Evolutionary conservation across 1,284 basidiomycete genomes (phyloP).

Genomic region (Entoloma clypeatum): DNA sequence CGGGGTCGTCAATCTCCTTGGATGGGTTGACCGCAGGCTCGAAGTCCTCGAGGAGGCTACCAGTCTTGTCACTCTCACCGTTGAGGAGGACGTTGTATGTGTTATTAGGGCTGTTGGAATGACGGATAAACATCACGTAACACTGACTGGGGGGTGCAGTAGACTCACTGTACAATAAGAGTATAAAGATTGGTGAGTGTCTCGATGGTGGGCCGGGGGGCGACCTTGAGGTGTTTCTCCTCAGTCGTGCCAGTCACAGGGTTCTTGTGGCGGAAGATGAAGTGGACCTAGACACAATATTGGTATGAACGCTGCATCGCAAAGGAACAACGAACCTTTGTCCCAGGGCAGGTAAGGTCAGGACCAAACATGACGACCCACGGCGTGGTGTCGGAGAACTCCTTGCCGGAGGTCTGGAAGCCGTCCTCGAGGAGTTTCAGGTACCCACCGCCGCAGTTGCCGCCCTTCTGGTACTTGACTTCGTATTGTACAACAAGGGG

Average conservation of each 20-base stretch:
- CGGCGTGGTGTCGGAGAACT: slow-evolving; percentile 96
- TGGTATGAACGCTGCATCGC: slow-evolving; percentile 2
- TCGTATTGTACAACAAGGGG: slow-evolving; percentile 98
- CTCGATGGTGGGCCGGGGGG: slow-evolving; percentile 84
- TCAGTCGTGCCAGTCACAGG: slow-evolving; percentile 88
- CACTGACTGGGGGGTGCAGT: slow-evolving; percentile 5
- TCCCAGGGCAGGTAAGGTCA: slow-evolving; percentile 83
- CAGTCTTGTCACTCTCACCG: slow-evolving; percentile 76
- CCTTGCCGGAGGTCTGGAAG: slow-evolving; percentile 87
- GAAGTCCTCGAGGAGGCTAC: slow-evolving; percentile 92
- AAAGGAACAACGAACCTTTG: slow-evolving; percentile 53
- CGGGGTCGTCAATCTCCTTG: slow-evolving; percentile 90
- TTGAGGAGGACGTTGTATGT: slow-evolving; percentile 94
- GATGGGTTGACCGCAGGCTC: slow-evolving; percentile 92
- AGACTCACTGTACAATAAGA: slow-evolving; percentile 79
- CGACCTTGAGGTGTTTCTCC: slow-evolving; percentile 90
- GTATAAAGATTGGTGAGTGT: slow-evolving; percentile 93
- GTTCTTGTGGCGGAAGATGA: slow-evolving; percentile 97
- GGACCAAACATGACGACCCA: slow-evolving; percentile 97
- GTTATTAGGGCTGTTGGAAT: slow-evolving; percentile 75
- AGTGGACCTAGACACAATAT: slow-evolving; percentile 66
- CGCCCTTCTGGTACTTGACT: slow-evolving; percentile 99
- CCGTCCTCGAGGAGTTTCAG: slow-evolving; percentile 94
- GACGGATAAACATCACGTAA: slow-evolving; percentile 2
- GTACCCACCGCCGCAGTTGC: slow-evolving; percentile 99